Conservation (phyloP, 345 rosid species). For the Eucalyptus pauciflora region DNA sequence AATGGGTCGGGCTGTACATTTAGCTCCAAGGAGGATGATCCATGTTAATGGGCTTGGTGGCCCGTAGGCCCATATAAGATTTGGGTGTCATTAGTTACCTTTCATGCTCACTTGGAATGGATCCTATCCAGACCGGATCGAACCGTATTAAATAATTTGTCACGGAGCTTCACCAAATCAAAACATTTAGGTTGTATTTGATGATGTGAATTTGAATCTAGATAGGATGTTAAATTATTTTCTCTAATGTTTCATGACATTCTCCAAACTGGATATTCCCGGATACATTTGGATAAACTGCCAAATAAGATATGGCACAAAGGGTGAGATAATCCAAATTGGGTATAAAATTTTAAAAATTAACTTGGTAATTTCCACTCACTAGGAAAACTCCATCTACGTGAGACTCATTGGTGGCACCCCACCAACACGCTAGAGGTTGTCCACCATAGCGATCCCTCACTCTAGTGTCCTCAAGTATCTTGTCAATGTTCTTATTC, state of each 20-base stretch:
- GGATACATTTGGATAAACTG: accelerated
- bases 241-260: not conserved
- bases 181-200: not conserved
- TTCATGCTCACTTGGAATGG: not conserved
- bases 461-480: not conserved
- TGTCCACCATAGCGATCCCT: not conserved
- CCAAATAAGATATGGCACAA: not conserved
- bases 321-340: not conserved
- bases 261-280: not conserved
- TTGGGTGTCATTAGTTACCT: not conserved
- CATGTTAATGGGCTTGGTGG: not conserved
- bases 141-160: accelerated
- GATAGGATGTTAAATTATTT: too few species aligned
- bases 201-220: not conserved
- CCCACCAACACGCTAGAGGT: not conserved
- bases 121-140: accelerated
- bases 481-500: not conserved
- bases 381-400: too few species aligned
- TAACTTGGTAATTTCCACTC: not conserved
- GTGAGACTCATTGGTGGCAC: not conserved
- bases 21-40: not conserved
- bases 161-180: not conserved
- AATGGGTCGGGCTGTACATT: not conserved
- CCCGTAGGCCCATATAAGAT: not conserved
- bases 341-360: too few species aligned